Evolutionary conservation across 768 basidiomycete species (phyloP).

Genomic region (Mycena metata): DNA sequence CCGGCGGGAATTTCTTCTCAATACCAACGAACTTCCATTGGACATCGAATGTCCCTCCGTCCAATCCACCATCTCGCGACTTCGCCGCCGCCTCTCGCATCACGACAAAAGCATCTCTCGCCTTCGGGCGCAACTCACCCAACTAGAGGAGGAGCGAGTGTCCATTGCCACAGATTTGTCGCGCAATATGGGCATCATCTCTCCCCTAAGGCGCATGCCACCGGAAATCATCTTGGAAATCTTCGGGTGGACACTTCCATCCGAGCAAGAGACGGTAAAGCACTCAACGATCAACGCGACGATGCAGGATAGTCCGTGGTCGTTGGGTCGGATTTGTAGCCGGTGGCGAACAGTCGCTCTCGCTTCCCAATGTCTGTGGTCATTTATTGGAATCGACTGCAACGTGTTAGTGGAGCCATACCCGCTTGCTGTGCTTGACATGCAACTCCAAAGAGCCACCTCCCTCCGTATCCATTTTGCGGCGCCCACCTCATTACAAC

Average conservation of each 20-base stretch:
- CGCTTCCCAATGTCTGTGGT: background rate
- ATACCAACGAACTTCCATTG: background rate
- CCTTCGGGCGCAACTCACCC: background rate
- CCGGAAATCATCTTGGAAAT: background rate
- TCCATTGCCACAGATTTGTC: background rate
- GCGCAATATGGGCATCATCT: background rate
- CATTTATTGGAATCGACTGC: background rate
- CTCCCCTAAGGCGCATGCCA: background rate
- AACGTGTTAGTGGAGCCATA: background rate
- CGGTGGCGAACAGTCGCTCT: constrained; percentile 3
- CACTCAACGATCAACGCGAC: background rate
- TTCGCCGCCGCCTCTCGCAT: background rate
- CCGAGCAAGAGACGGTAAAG: background rate
- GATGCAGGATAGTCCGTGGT: background rate
- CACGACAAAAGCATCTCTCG: background rate
- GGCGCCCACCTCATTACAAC: too few species aligned
- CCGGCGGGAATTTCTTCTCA: background rate
- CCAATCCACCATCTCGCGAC: background rate
- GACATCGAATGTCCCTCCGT: background rate
- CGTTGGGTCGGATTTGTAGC: background rate
- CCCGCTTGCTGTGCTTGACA: background rate
- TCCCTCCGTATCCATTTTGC: background rate
- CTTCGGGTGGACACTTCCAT: background rate
- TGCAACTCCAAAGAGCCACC: background rate
- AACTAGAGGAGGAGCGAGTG: background rate